These are phyloP conservation scores for Hymenoscyphus albidus DNA, from an alignment of 2,329 filamentous ascomycete genomes.

Conservation along the genomic window DNA sequence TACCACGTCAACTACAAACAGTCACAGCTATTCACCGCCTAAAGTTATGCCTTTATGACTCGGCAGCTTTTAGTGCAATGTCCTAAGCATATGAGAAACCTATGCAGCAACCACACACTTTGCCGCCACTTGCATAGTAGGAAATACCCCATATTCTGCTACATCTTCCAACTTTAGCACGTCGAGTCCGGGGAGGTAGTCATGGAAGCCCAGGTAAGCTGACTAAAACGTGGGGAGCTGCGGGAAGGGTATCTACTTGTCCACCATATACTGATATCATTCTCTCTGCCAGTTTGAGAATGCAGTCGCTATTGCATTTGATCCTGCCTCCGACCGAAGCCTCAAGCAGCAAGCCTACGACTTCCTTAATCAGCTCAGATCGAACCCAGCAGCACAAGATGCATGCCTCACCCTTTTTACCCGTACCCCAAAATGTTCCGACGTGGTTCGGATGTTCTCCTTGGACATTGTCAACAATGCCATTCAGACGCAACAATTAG, in stretches of 20 bases:
- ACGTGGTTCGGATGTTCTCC: conserved; percentile 83
- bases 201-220: conserved; percentile 35
- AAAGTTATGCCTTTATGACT: conserved; percentile 27
- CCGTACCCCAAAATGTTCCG: conserved; percentile 68
- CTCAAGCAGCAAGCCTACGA: conserved; percentile 81
- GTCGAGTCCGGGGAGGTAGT: conserved; percentile 14
- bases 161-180: conserved; percentile 13
- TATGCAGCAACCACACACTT: conserved; percentile 24
- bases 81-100: conserved; percentile 28
- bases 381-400: conserved; percentile 85
- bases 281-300: conserved; percentile 72
- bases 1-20: background rate
- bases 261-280: conserved; percentile 2
- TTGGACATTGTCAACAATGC: conserved; percentile 93
- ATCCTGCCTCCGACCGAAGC: conserved; percentile 69
- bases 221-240: background rate
- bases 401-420: conserved; percentile 84
- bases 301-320: conserved; percentile 91
- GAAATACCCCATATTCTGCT: conserved; percentile 1
- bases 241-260: background rate
- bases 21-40: conserved; percentile 3
- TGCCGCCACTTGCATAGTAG: conserved; percentile 27
- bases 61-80: conserved; percentile 7
- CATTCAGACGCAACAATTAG: conserved; percentile 74
- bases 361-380: conserved; percentile 72